Conservation (phyloP, 371 early-diverging fungal genomes). For the Saksenaea oblongispora region DNA sequence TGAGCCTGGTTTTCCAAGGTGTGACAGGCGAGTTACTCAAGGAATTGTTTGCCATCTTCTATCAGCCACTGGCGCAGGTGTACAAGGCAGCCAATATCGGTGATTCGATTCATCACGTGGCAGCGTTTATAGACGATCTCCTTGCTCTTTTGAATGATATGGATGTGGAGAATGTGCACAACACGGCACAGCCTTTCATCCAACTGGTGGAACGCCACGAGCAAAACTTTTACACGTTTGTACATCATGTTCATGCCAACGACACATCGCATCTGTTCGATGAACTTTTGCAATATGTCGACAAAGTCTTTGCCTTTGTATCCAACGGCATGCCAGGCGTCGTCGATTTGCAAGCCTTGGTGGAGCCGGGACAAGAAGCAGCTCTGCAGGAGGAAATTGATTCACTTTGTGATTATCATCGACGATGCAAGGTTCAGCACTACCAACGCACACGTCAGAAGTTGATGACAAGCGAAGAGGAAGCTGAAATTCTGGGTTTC, state of each 20-base stretch:
- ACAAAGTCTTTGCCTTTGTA: slow-evolving; percentile 29
- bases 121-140: slow-evolving; percentile 60
- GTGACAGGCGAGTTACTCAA: slow-evolving; percentile 65
- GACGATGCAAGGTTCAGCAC: slow-evolving; percentile 34
- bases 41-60: slow-evolving; percentile 65
- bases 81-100: slow-evolving; percentile 70
- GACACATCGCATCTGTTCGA: slow-evolving; percentile 48
- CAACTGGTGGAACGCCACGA: slow-evolving; percentile 57
- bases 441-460: slow-evolving; percentile 43
- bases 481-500: slow-evolving; percentile 24
- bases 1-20: slow-evolving; percentile 62
- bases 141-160: slow-evolving; percentile 54
- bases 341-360: slow-evolving; percentile 21
- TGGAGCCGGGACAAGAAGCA: slow-evolving; percentile 16
- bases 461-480: slow-evolving; percentile 23
- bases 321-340: slow-evolving; percentile 28
- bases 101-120: slow-evolving; percentile 58
- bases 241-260: slow-evolving; percentile 61
- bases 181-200: slow-evolving; percentile 46
- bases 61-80: slow-evolving; percentile 64
- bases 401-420: slow-evolving; percentile 31
- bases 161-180: slow-evolving; percentile 31
- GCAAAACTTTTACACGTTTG: slow-evolving; percentile 59
- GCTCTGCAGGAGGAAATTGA: slow-evolving; percentile 38
- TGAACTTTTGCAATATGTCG: slow-evolving; percentile 38